phyloP scores from a whole-genome alignment of 2,329 filamentous ascomycete species.

The Aspergillus fumigatus region DNA sequence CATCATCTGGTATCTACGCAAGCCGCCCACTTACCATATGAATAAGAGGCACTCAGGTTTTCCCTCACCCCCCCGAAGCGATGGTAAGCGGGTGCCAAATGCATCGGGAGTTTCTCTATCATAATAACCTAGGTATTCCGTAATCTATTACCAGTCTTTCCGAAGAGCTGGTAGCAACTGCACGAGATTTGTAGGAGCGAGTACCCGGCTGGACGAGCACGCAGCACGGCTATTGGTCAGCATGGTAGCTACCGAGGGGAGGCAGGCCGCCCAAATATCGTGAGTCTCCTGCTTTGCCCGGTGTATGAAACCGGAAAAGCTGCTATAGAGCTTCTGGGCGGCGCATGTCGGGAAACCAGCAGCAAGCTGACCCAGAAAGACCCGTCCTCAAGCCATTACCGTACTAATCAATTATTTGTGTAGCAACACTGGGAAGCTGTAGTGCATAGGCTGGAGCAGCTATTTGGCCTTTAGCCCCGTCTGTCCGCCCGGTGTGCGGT shows the following conservation, averaged over 20 bases:
- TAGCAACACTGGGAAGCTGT: not conserved
- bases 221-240: slow-evolving; percentile 24
- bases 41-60: not conserved
- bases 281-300: slow-evolving; percentile 40
- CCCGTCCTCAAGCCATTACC: slow-evolving; percentile 7
- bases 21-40: not conserved
- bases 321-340: slow-evolving; percentile 24
- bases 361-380: slow-evolving; percentile 13
- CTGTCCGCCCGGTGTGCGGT: slow-evolving; percentile 27
- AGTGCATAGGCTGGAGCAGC: not conserved
- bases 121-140: slow-evolving; percentile 20
- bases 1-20: slow-evolving; percentile 10
- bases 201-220: slow-evolving; percentile 18
- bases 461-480: slow-evolving; percentile 20
- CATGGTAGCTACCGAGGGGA: slow-evolving; percentile 26
- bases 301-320: slow-evolving; percentile 41
- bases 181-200: slow-evolving; percentile 22
- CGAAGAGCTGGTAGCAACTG: slow-evolving; percentile 25
- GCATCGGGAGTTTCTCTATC: not conserved
- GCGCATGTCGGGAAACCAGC: slow-evolving; percentile 26
- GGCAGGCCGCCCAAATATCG: slow-evolving; percentile 24
- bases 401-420: not conserved
- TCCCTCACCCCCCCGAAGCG: not conserved
- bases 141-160: slow-evolving; percentile 6
- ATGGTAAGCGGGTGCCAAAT: slow-evolving; percentile 5